Conservation (phyloP, 2,329 filamentous ascomycete species). For the Cercospora sp. region DNA sequence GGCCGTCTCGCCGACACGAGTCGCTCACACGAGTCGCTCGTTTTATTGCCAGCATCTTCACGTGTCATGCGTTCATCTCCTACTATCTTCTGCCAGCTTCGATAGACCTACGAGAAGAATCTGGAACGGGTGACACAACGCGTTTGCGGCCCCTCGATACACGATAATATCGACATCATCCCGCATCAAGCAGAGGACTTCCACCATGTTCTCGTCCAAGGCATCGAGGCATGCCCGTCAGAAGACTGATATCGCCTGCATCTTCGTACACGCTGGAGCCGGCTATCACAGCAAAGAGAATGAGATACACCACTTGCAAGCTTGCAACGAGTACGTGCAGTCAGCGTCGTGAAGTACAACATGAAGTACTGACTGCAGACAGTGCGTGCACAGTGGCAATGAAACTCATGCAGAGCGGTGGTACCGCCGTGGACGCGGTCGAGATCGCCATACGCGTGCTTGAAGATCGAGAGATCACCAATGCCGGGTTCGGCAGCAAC, state of each 20-base stretch:
- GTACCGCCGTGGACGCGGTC: slow-evolving; percentile 80
- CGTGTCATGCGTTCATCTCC: slow-evolving; percentile 13
- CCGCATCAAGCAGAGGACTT: slow-evolving; percentile 10
- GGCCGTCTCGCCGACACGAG: slow-evolving; percentile 3
- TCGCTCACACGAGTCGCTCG: slow-evolving; percentile 12
- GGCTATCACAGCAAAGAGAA: slow-evolving; percentile 90
- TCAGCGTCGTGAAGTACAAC: neutral
- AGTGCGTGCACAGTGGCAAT: slow-evolving; percentile 85
- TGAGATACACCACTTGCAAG: slow-evolving; percentile 77
- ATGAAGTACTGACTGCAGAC: slow-evolving; percentile 25
- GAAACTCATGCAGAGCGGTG: slow-evolving; percentile 74
- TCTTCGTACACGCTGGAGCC: slow-evolving; percentile 94
- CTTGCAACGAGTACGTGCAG: slow-evolving; percentile 79
- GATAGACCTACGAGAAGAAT: slow-evolving; percentile 14
- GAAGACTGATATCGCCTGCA: slow-evolving; percentile 61
- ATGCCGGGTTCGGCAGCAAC: slow-evolving; percentile 95
- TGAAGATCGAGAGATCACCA: slow-evolving; percentile 93
- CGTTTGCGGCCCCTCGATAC: neutral
- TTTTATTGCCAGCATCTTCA: slow-evolving; percentile 13
- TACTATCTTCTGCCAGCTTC: slow-evolving; percentile 6
- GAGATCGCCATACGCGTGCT: slow-evolving; percentile 84
- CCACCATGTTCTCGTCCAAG: slow-evolving; percentile 40
- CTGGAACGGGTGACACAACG: neutral
- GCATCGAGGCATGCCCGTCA: slow-evolving; percentile 33
- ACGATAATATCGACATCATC: slow-evolving; percentile 13